Base-by-base conservation (phyloP, 345 rosid species). In the Brassica rapa region DNA sequence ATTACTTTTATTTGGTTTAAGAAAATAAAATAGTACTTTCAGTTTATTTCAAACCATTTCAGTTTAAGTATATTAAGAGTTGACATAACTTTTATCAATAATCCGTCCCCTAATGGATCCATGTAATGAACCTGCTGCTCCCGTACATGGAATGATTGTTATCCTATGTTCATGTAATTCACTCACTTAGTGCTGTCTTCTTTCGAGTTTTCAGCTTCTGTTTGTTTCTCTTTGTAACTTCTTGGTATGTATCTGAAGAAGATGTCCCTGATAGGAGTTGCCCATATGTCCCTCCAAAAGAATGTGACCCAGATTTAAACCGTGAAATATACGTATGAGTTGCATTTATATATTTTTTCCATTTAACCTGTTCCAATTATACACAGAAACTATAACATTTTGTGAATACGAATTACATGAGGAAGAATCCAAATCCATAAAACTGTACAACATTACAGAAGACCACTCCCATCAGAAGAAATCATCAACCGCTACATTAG, bases 401-500 rank as follows among this genome's bases (percentile, higher is more conserved):
- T 15, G 66, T 11, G 21, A 53, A 63, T 53, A 53, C 4, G 66
- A 64, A 71, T 12, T 63, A 56, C 46, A 71, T 5, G 74, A 66
- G 15, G 74, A 69, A 41, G 46, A 75, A 53, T 69, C 76, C 72
- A 32, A 65, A 80, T 70, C 80, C 62, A 64, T 64, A 39, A 59
- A 78, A 83, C 89, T 91, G 86, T 86, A 88, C 93, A 93, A 49
- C 69, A 55, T 82, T 74, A 82, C 62, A 69, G 70, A 76, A 35
- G 55, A 29, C 35, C 59, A 73, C 46, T 14, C 74, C 83, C 84
- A 89, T 93, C 89, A 89, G 92, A 90, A 91, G 65, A 76, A 67
- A 81, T 91, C 96, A 77, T 90, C 98, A n/a, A 75, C 86, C 39
- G 83, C 88, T 24, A 82, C 81, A 2, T 85, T 16, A 35, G 88